A percentile compares a stretch with the other conserved stretches of the same genome.
These are phyloP conservation scores for Rhododendron vialii DNA, from an alignment of 148 eudicot genomes.

Conservation along the genomic window DNA sequence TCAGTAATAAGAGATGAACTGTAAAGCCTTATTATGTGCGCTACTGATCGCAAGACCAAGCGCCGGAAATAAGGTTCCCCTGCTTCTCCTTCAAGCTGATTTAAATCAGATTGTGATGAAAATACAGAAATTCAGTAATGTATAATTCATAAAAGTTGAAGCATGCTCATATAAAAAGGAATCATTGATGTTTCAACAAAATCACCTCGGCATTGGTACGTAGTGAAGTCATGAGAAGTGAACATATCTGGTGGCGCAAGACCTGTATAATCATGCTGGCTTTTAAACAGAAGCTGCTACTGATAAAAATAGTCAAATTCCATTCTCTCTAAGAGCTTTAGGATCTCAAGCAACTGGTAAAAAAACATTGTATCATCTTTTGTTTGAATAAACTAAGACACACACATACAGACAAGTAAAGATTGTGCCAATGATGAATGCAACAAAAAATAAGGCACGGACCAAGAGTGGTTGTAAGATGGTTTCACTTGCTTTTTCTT, in stretches of 20 bases:
- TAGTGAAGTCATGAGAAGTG: slow-evolving; percentile 97
- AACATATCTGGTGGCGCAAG: slow-evolving; percentile 91
- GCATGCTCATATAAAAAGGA: background rate
- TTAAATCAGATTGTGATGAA: slow-evolving; percentile 11
- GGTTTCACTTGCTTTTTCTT: background rate
- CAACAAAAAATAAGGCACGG: background rate
- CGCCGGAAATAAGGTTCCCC: slow-evolving; percentile 99
- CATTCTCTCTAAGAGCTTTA: background rate
- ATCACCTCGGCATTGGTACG: slow-evolving; percentile 96
- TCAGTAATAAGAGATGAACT: slow-evolving; percentile 88
- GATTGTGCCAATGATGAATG: background rate
- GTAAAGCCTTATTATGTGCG: slow-evolving; percentile 88
- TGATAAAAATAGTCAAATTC: slow-evolving; percentile 3
- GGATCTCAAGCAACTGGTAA: background rate
- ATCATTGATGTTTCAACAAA: background rate
- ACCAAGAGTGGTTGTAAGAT: background rate
- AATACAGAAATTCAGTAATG: background rate
- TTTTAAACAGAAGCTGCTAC: slow-evolving; percentile 5
- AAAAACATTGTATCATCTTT: background rate
- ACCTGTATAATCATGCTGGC: slow-evolving; percentile 56
- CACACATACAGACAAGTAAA: background rate
- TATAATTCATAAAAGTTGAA: background rate
- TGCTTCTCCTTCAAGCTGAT: slow-evolving; percentile 90
- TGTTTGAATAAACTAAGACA: background rate
- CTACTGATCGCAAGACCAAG: slow-evolving; percentile 89